phyloP scores from a whole-genome alignment of 2,329 filamentous ascomycete species.

The Monilinia vaccinii-corymbosi region DNA sequence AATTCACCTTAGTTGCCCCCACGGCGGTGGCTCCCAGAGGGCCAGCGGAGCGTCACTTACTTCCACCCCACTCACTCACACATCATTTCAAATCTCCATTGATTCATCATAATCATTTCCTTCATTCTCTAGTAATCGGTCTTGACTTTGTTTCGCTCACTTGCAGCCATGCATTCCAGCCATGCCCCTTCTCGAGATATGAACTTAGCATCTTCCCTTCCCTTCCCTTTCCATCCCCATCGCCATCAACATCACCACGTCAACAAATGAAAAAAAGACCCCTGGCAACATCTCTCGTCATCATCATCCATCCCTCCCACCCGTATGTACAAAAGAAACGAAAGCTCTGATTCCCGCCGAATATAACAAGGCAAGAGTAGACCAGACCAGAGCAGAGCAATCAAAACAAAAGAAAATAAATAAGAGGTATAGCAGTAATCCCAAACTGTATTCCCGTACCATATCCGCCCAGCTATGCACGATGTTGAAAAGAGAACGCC shows the following conservation, averaged over 20 bases:
- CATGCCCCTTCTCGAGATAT: neutral
- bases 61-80: too few relatives aligned
- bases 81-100: neutral
- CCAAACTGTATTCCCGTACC: constrained; percentile 2
- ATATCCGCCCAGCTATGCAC: constrained; percentile 5
- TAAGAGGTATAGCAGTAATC: constrained; percentile 5
- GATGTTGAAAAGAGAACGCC: constrained; percentile 12
- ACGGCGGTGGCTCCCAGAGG: too few relatives aligned
- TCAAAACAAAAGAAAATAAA: neutral
- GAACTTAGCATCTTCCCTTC: neutral
- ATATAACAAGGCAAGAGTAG: neutral
- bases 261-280: neutral
- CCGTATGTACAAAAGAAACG: neutral
- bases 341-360: neutral
- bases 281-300: neutral
- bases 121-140: neutral
- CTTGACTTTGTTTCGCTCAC: neutral
- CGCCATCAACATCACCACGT: neutral
- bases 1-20: too few relatives aligned
- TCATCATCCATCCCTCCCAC: neutral
- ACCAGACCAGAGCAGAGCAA: neutral
- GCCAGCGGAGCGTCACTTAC: too few relatives aligned
- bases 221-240: too few relatives aligned
- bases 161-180: neutral
- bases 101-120: neutral